Conservation (phyloP, 495 filamentous ascomycete species). For the Tuber melanosporum region DNA sequence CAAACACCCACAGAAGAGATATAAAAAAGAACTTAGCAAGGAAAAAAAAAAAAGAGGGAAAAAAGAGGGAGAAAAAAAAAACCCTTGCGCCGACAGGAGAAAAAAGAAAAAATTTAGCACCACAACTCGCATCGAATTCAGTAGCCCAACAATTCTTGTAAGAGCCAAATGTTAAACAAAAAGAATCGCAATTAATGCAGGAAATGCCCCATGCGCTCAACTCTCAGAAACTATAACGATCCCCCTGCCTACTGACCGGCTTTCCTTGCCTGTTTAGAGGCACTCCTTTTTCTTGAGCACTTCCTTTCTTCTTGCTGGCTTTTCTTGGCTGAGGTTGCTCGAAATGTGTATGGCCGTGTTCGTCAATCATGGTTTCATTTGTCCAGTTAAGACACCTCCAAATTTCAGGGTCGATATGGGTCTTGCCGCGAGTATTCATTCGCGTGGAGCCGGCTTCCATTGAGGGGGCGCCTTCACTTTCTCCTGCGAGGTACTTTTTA, state of each 20-base stretch:
- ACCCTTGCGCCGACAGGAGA: neutral
- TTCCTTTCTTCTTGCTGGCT: constrained; percentile 50
- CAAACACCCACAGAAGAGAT: neutral
- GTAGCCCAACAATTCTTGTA: neutral
- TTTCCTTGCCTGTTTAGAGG: constrained; percentile 40
- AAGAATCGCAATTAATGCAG: neutral
- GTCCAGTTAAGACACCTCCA: constrained; percentile 76
- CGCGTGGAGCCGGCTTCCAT: constrained; percentile 55
- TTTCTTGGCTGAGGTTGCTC: constrained; percentile 63
- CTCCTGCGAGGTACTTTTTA: constrained; percentile 59
- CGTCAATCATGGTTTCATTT: constrained; percentile 67
- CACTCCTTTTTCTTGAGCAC: constrained; percentile 32
- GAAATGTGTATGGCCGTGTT: constrained; percentile 76
- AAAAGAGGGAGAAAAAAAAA: neutral
- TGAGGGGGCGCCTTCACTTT: constrained; percentile 53
- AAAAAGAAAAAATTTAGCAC: neutral
- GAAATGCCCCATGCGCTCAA: constrained; percentile 21
- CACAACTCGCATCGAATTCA: neutral
- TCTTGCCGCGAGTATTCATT: constrained; percentile 70
- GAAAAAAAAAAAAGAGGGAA: neutral
- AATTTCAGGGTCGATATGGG: constrained; percentile 53
- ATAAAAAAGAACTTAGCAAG: neutral
- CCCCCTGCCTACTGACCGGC: constrained; percentile 40
- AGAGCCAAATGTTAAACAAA: constrained; percentile 1
- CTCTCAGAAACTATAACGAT: constrained; percentile 45